Conservation (phyloP, 139 green algal genomes). For the Chlamydomonas sphaeroides region DNA sequence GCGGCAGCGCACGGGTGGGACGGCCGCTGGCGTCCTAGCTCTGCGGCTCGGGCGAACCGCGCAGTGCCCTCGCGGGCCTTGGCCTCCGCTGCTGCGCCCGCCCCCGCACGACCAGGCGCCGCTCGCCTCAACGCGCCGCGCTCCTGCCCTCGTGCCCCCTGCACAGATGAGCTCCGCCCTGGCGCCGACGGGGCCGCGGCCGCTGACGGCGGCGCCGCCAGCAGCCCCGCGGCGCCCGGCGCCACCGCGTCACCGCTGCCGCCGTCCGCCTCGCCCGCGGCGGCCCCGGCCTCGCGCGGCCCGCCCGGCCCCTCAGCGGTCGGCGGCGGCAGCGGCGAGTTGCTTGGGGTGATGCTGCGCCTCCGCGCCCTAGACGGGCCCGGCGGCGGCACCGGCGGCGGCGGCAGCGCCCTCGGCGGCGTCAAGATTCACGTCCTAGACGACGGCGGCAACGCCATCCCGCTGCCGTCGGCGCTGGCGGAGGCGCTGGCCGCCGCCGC, state of each 20-base stretch:
- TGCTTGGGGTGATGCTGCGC: slow-evolving; percentile 23
- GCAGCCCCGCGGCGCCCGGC: no score
- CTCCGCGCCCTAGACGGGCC: not conserved
- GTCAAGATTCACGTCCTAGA: slow-evolving; percentile 24
- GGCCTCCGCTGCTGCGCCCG: no score
- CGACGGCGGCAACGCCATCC: not conserved
- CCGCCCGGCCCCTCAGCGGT: not conserved
- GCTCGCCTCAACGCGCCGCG: no score
- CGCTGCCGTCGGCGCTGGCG: not conserved
- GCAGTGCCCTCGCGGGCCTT: no score
- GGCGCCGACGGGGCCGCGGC: no score
- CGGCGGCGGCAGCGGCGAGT: not conserved
- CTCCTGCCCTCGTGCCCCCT: no score
- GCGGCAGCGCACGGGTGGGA: not conserved
- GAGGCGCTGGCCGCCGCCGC: not conserved
- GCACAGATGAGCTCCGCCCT: no score
- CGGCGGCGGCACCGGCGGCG: not conserved
- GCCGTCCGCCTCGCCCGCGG: not conserved
- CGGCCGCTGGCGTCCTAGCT: not conserved
- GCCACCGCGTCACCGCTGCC: no score
- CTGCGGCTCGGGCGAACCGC: no score
- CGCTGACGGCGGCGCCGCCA: not conserved
- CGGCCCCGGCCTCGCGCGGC: not conserved
- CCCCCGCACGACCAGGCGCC: no score
- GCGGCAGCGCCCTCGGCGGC: not conserved